These are phyloP conservation scores for Aaosphaeria pasadenensis DNA, from an alignment of 2,329 filamentous ascomycete genomes.

Conservation along the genomic window DNA sequence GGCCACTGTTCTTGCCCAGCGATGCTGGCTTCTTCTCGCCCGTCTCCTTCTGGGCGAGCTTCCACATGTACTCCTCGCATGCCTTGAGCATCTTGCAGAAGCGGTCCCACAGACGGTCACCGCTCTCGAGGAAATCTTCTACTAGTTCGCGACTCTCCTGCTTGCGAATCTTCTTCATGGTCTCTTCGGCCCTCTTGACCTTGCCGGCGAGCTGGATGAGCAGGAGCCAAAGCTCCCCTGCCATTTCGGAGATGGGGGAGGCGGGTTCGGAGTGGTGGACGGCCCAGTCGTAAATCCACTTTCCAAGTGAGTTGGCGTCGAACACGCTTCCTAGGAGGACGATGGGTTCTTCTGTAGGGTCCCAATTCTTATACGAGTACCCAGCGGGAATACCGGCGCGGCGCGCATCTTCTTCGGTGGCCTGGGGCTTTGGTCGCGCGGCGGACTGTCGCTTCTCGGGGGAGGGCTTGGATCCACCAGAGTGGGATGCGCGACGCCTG, in stretches of 20 bases:
- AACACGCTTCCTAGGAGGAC: conserved; percentile 93
- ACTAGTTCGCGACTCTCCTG: conserved; percentile 75
- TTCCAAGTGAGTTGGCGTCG: conserved; percentile 93
- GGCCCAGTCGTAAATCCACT: conserved; percentile 99
- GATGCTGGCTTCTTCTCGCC: conserved; percentile 59
- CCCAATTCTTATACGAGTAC: conserved; percentile 98
- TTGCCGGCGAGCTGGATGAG: conserved; percentile 93
- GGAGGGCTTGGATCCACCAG: conserved; percentile 39
- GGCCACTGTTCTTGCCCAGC: conserved; percentile 87
- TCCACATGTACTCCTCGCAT: conserved; percentile 94
- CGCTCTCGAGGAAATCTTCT: conserved; percentile 85
- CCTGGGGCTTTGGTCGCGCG: conserved; percentile 41
- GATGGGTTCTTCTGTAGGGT: conserved; percentile 89
- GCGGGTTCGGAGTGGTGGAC: conserved; percentile 81
- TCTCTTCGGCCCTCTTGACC: conserved; percentile 85
- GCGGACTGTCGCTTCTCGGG: conserved; percentile 39
- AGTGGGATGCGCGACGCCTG: conserved; percentile 54
- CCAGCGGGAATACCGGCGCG: conserved; percentile 73
- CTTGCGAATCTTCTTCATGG: conserved; percentile 67
- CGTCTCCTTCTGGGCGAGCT: conserved; percentile 69
- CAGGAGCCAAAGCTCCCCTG: conserved; percentile 91
- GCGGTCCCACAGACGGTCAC: conserved; percentile 80
- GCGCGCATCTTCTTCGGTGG: conserved; percentile 64
- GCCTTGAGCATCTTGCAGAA: conserved; percentile 83
- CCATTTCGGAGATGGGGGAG: conserved; percentile 83